A percentile compares a stretch with the other conserved stretches of the same genome.
These are phyloP conservation scores for Wickerhamiella siamensis DNA, from an alignment of 805 yeast species.

Conservation along the genomic window DNA sequence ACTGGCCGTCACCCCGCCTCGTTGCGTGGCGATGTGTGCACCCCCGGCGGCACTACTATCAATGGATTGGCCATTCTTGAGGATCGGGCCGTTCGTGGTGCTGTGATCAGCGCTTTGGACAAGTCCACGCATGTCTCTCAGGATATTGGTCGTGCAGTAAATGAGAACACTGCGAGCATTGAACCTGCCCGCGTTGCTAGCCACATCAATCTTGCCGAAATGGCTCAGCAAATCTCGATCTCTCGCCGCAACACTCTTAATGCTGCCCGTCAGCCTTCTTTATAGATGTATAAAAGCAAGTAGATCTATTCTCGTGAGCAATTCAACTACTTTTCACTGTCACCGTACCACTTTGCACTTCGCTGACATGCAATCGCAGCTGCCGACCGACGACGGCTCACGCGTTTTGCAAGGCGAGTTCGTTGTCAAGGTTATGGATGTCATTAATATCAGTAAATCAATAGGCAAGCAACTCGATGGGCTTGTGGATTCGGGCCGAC, in stretches of 20 bases:
- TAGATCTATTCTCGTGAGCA: too few species aligned
- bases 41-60: conserved; percentile 97
- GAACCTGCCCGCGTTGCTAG: conserved; percentile 15
- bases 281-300: too few species aligned
- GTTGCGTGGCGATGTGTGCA: conserved; percentile 75
- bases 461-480: not conserved
- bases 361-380: not conserved
- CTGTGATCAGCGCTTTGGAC: conserved; percentile 76
- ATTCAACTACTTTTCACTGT: too few species aligned
- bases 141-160: conserved; percentile 6
- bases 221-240: conserved; percentile 20
- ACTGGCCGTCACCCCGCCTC: conserved; percentile 82
- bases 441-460: not conserved
- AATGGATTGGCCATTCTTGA: conserved; percentile 90
- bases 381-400: not conserved
- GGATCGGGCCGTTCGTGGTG: conserved; percentile 76
- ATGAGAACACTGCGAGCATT: conserved; percentile 9
- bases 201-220: conserved; percentile 17
- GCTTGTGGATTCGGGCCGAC: not conserved
- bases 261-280: conserved; percentile 16
- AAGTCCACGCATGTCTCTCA: conserved; percentile 77
- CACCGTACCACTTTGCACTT: too few species aligned
- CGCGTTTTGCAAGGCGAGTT: not conserved
- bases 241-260: conserved; percentile 17
- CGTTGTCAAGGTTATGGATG: not conserved